Conservation (phyloP, 257 asterid species). For the Agastache rugosa region DNA sequence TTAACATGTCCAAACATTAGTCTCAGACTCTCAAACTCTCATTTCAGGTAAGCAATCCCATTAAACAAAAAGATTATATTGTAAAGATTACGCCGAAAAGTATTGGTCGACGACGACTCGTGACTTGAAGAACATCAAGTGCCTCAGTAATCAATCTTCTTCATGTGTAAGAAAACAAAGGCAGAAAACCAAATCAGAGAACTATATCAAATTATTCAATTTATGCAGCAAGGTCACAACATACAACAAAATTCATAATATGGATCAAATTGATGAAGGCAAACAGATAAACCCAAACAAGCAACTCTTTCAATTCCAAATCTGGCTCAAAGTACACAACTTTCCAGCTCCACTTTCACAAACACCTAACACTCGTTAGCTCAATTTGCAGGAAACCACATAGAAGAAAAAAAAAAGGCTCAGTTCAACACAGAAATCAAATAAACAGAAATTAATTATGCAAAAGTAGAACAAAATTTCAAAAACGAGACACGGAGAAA, state of each 20-base stretch:
- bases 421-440: constrained; percentile 13
- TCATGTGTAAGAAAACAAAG: constrained; percentile 39
- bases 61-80: constrained; percentile 15
- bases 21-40: constrained; percentile 14
- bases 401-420: background rate
- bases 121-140: constrained; percentile 46
- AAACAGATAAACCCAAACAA: constrained; percentile 21
- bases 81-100: constrained; percentile 37
- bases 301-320: constrained; percentile 24
- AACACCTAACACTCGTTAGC: constrained; percentile 27
- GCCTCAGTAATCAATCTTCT: constrained; percentile 47
- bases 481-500: constrained; percentile 2
- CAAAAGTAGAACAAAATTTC: constrained; percentile 9
- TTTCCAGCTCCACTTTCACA: constrained; percentile 26
- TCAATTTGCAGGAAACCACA: constrained; percentile 20
- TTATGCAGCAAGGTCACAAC: constrained; percentile 3
- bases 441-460: constrained; percentile 13
- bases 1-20: constrained; percentile 18
- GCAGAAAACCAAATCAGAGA: constrained; percentile 37
- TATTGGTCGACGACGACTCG: constrained; percentile 42
- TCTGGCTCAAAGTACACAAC: constrained; percentile 33
- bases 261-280: constrained; percentile 3
- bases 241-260: background rate
- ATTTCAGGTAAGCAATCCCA: constrained; percentile 20
- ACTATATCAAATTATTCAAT: constrained; percentile 20